phyloP scores from a whole-genome alignment of 345 rosid genomes.

The Draba incana region DNA sequence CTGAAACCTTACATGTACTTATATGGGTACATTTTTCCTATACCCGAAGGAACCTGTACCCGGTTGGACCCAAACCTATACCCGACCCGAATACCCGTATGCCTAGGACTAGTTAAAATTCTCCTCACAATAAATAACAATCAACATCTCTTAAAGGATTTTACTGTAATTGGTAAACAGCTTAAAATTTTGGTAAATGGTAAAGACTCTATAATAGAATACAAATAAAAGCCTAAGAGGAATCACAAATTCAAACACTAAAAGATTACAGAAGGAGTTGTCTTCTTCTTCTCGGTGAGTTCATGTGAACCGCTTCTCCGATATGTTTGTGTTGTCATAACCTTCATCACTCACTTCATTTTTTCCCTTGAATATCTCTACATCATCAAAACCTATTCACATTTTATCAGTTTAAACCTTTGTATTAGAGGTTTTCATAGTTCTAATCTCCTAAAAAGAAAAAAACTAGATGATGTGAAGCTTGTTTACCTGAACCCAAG shows the following conservation, averaged over 20 bases:
- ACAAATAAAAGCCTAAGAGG: constrained; percentile 13
- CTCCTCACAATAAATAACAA: not conserved
- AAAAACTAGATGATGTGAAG: constrained; percentile 11
- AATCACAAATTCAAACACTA: constrained; percentile 8
- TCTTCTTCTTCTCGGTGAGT: constrained; percentile 21
- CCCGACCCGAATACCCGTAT: too few relatives aligned
- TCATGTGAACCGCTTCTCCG: constrained; percentile 38
- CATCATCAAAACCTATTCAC: constrained; percentile 77
- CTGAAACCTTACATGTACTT: too few relatives aligned
- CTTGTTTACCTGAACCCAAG: constrained; percentile 60
- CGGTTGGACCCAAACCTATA: too few relatives aligned
- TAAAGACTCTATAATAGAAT: constrained; percentile 6
- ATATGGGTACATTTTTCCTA: too few relatives aligned
- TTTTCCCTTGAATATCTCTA: constrained; percentile 62
- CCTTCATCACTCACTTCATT: constrained; percentile 52
- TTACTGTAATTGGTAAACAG: not conserved
- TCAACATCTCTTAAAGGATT: not conserved
- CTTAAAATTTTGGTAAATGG: not conserved
- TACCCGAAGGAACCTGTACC: too few relatives aligned
- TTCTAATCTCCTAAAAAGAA: not conserved
- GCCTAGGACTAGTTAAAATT: too few relatives aligned
- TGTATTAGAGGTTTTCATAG: not conserved
- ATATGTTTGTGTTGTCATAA: constrained; percentile 35
- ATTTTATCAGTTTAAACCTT: constrained; percentile 4
- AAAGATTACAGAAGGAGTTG: constrained; percentile 32